These are phyloP conservation scores for Monilinia fructicola DNA, from an alignment of 2,329 filamentous ascomycete species.

Conservation along the genomic window DNA sequence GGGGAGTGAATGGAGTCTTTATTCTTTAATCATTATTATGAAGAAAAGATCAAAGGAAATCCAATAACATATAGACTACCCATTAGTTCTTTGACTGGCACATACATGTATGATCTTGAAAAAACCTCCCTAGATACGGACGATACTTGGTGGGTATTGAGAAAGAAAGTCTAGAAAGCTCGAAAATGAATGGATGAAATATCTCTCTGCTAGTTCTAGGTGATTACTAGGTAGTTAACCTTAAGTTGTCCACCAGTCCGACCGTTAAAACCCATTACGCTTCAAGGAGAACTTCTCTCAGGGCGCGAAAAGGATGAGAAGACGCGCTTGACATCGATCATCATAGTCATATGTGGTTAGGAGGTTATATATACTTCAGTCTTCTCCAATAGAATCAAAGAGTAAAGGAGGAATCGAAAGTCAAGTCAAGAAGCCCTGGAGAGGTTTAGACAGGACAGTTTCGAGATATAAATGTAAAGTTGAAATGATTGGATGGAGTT, in stretches of 20 bases:
- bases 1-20: slow-evolving; percentile 31
- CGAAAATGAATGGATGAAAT: slow-evolving; percentile 33
- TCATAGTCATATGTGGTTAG: neutral
- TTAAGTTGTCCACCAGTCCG: neutral
- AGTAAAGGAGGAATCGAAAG: slow-evolving; percentile 12
- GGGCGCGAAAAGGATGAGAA: slow-evolving; percentile 24
- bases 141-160: no score
- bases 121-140: neutral
- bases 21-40: neutral
- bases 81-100: slow-evolving; percentile 12
- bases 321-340: slow-evolving; percentile 26
- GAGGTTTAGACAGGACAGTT: slow-evolving; percentile 28
- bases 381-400: neutral
- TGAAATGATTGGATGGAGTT: slow-evolving; percentile 33
- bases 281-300: slow-evolving; percentile 18
- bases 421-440: neutral
- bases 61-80: slow-evolving; percentile 11
- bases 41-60: slow-evolving; percentile 22
- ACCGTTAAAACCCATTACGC: slow-evolving; percentile 17
- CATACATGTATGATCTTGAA: neutral
- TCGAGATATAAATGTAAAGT: slow-evolving; percentile 26
- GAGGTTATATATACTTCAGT: no score
- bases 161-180: slow-evolving; percentile 18
- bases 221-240: no score
- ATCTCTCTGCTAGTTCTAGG: no score